Evolutionary conservation across 78 protist genomes (phyloP), one percentile per base, ranked within the genome.

Genomic region (Paulinella micropora): DNA sequence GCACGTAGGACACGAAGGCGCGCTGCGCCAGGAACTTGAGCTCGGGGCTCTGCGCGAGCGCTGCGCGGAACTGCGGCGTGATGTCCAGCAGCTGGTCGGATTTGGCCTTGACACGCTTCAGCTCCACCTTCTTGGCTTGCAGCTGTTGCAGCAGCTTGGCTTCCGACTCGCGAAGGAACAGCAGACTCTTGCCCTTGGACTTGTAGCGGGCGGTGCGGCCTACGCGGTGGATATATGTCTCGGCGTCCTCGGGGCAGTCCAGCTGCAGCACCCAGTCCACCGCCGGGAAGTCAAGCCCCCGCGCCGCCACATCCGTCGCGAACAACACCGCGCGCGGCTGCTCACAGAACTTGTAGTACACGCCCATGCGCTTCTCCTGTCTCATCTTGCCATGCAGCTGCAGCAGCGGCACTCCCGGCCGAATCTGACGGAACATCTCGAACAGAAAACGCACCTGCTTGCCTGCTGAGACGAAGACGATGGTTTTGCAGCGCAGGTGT

Each of bases 151-250:
- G 9, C 69, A 88, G 26, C 34, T 35, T 34, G 36, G 0, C 37
- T 67, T 88, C 90, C 31, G 79, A 39, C 2, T 6, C 34, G 39
- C 0, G 15, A 1, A 86, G 86, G 40, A 92, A 39, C 82, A 91
- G 87, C 86, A 91, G 90, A 32, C 88, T 69, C 34, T 86, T 83
- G 29, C 91, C 93, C 26, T 51, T 28, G 29, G 91, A 0, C 39
- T 86, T 39, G 89, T 79, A 85, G 23, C 99, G 95, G 0, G 99
- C 99, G 0, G 99, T 97, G 3, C 99, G 86, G 9, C 99, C 99
- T 28, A 93, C 97, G 67, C 99, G 93, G 88, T 98, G 99, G 79
- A 98, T 95, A 91, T 98, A 98, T 32, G 97, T 95, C 34, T 87
- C 89, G 1, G 84, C 94, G 86, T 93, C 94, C 34, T 96, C 98